Conservation (phyloP, 1,139 yeast genomes). For the Scheffersomyces titani region DNA sequence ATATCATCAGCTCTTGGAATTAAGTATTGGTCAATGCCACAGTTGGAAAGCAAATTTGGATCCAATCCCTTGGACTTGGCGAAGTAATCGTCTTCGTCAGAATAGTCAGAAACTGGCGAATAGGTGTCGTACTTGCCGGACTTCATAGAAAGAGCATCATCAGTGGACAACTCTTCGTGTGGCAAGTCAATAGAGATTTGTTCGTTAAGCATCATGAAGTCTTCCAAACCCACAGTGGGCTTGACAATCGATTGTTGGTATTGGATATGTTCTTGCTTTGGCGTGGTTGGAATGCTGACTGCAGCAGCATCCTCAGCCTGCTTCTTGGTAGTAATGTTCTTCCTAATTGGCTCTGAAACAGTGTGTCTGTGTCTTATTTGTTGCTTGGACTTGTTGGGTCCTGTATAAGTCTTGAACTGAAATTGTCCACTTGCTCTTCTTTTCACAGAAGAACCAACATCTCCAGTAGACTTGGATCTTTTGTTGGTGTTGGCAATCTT, state of each 20-base stretch:
- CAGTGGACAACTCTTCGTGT: conserved; percentile 1
- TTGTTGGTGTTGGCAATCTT: conserved; percentile 11
- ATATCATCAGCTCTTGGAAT: conserved; percentile 29
- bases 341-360: conserved; percentile 21
- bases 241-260: conserved; percentile 7
- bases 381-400: conserved; percentile 30
- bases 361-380: conserved; percentile 20
- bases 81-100: conserved; percentile 19
- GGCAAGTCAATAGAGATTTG: conserved; percentile 21
- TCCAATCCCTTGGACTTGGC: conserved; percentile 10
- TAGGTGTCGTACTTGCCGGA: conserved; percentile 8
- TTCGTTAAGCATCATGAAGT: conserved; percentile 32
- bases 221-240: conserved; percentile 26
- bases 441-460: conserved; percentile 18
- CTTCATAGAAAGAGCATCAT: conserved; percentile 7
- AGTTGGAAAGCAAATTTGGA: conserved; percentile 14
- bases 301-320: not conserved
- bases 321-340: not conserved
- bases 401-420: conserved; percentile 41
- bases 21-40: conserved; percentile 27
- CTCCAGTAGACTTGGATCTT: conserved; percentile 25
- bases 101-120: conserved; percentile 27
- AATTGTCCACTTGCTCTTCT: conserved; percentile 30
- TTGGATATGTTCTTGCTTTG: not conserved
- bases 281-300: not conserved